These are phyloP conservation scores for Cucumis cinereus DNA, from an alignment of 306 rosid species.

Conservation along the genomic window DNA sequence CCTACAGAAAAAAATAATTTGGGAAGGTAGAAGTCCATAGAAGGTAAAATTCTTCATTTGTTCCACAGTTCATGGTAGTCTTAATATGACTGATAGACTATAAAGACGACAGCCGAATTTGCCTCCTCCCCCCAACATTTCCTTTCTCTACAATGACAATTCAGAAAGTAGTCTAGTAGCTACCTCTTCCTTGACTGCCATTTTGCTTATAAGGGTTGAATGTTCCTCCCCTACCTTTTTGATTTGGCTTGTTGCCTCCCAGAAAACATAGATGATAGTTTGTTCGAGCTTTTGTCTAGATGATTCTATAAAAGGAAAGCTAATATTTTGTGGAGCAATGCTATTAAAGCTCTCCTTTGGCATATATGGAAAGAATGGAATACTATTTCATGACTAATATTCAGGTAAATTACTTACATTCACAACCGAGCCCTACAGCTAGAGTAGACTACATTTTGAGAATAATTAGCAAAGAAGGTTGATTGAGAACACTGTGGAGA, in stretches of 20 bases:
- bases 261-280: background rate
- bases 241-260: background rate
- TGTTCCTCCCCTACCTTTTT: background rate
- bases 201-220: background rate
- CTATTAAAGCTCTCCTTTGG: background rate
- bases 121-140: background rate
- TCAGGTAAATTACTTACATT: background rate
- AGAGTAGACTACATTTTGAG: background rate
- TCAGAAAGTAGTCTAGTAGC: background rate
- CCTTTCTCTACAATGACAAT: background rate
- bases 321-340: background rate
- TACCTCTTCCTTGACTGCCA: background rate
- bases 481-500: background rate
- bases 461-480: background rate
- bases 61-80: too few relatives aligned
- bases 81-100: too few relatives aligned
- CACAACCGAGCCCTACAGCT: background rate
- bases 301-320: background rate
- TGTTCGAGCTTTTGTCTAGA: background rate
- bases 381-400: too few relatives aligned
- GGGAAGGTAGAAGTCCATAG: too few relatives aligned
- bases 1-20: too few relatives aligned
- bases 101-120: background rate
- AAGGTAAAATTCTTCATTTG: too few relatives aligned
- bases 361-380: background rate